Evolutionary conservation across 495 filamentous ascomycete genomes (phyloP).

Genomic region (Aspergillus haitiensis): DNA sequence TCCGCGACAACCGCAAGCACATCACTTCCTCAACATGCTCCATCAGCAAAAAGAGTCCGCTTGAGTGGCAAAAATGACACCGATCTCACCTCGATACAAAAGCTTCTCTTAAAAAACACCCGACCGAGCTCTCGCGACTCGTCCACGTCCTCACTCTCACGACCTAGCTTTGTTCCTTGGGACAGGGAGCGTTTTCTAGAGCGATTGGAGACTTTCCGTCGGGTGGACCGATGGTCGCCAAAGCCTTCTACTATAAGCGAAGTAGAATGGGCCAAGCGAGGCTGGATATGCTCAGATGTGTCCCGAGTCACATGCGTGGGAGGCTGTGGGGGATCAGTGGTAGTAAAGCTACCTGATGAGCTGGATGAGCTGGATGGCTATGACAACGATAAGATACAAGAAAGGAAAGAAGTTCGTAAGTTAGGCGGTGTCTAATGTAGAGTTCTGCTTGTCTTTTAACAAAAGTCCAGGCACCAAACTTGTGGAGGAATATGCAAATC

Average conservation of each 20-base stretch:
- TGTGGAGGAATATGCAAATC: constrained; percentile 70
- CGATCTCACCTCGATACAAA: constrained; percentile 29
- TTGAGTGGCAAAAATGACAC: constrained; percentile 29
- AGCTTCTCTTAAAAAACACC: constrained; percentile 30
- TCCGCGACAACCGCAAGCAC: constrained; percentile 15
- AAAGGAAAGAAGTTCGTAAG: constrained; percentile 62
- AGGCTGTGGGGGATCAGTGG: constrained; percentile 76
- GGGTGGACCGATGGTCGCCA: constrained; percentile 79
- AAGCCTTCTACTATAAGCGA: constrained; percentile 80
- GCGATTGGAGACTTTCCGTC: constrained; percentile 81
- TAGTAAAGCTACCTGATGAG: constrained; percentile 73
- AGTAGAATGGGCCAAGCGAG: constrained; percentile 91
- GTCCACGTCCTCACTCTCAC: constrained; percentile 31
- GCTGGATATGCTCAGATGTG: constrained; percentile 82
- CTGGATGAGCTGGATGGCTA: constrained; percentile 50
- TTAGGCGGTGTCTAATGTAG: constrained; percentile 10
- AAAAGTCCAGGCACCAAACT: constrained; percentile 50
- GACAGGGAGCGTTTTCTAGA: constrained; percentile 80
- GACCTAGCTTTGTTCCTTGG: constrained; percentile 73
- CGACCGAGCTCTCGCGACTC: constrained; percentile 27
- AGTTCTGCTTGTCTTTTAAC: constrained; percentile 17
- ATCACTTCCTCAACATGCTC: constrained; percentile 31
- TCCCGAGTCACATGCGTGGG: constrained; percentile 79
- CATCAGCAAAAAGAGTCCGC: constrained; percentile 44
- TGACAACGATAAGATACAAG: constrained; percentile 58